phyloP scores from a whole-genome alignment of 202 grass and related monocot genomes.

The Schoenoplectus triqueter region DNA sequence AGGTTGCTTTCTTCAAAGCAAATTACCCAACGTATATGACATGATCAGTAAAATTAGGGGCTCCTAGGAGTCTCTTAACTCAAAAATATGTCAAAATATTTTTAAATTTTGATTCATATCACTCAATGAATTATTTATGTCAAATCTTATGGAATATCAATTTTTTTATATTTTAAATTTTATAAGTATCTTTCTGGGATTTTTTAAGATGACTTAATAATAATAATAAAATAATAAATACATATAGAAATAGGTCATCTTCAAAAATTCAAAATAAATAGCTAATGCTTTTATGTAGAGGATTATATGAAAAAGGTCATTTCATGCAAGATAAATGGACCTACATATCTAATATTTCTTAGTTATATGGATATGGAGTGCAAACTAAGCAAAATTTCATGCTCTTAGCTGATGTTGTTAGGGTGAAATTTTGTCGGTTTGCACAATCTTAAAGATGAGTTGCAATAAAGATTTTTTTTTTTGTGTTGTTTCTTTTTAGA shows the following conservation, averaged over 20 bases:
- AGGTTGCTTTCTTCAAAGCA: not conserved
- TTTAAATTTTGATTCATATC: too few relatives aligned
- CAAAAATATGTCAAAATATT: too few relatives aligned
- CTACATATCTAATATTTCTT: slow-evolving; percentile 38
- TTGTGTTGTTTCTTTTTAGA: too few relatives aligned
- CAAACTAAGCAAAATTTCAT: slow-evolving; percentile 30
- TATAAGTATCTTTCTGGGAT: too few relatives aligned
- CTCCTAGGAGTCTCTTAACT: too few relatives aligned
- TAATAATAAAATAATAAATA: too few relatives aligned
- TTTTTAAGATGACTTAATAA: too few relatives aligned
- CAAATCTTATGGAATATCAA: too few relatives aligned
- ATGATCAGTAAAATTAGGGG: too few relatives aligned
- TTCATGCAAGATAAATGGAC: slow-evolving; percentile 18
- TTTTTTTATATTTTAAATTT: too few relatives aligned
- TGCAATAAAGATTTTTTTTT: not conserved
- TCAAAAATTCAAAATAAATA: not conserved
- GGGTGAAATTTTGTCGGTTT: slow-evolving; percentile 17
- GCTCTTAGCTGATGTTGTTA: not conserved
- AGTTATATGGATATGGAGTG: slow-evolving; percentile 35
- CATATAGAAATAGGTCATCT: too few relatives aligned
- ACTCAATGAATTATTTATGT: too few relatives aligned
- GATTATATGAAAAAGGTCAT: slow-evolving; percentile 30
- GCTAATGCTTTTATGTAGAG: slow-evolving; percentile 24
- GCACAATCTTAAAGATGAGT: not conserved
- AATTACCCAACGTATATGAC: not conserved